phyloP scores from a whole-genome alignment of 192 early-diverging fungal species.

The Lobosporangium transversale region DNA sequence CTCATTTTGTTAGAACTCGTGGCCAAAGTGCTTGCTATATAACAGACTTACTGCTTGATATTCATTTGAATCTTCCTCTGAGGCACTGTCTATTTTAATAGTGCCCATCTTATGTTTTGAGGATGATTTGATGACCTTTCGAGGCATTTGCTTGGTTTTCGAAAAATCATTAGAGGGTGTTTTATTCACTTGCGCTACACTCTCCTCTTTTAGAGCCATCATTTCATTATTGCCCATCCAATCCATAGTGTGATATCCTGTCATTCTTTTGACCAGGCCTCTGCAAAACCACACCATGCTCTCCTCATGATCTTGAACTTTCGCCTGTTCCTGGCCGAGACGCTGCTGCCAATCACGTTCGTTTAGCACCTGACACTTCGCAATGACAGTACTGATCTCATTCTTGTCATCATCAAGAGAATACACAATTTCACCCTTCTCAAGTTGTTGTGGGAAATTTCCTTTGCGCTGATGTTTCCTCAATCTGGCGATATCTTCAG shows the following conservation, averaged over 20 bases:
- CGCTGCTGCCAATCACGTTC: constrained; percentile 58
- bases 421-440: constrained; percentile 40
- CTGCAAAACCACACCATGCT: constrained; percentile 22
- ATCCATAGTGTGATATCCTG: constrained; percentile 27
- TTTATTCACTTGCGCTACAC: no score
- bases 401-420: constrained; percentile 45
- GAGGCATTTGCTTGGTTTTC: no score
- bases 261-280: constrained; percentile 15
- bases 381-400: constrained; percentile 31
- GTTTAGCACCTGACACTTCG: constrained; percentile 57
- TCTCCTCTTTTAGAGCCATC: constrained; percentile 33
- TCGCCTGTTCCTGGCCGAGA: constrained; percentile 11
- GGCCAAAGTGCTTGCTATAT: no score
- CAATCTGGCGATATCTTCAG: constrained; percentile 41
- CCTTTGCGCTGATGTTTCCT: constrained; percentile 23
- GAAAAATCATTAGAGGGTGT: no score
- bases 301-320: background rate
- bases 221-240: constrained; percentile 39
- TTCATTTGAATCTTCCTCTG: no score
- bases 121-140: no score
- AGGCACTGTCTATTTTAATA: no score
- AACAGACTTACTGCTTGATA: no score
- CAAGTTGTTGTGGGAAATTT: constrained; percentile 47
- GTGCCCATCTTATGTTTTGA: no score
- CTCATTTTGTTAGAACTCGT: no score